Conservation (phyloP, 2,329 filamentous ascomycete genomes). For the Triangularia verruculosa region DNA sequence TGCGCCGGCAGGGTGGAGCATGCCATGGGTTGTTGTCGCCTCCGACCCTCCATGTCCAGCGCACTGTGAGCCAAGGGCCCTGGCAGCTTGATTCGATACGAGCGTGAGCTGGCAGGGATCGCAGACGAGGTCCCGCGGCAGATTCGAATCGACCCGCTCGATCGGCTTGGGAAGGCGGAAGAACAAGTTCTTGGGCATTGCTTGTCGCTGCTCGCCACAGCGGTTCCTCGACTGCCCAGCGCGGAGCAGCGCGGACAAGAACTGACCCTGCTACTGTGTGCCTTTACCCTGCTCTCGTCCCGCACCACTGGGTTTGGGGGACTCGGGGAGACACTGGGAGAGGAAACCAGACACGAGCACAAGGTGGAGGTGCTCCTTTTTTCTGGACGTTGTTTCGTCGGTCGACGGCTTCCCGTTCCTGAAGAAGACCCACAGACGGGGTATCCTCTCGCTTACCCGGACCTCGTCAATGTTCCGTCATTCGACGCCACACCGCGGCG, state of each 20-base stretch:
- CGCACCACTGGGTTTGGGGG: neutral
- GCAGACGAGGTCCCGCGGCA: neutral
- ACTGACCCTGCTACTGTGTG: no score
- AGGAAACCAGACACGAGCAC: no score
- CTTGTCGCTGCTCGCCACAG: neutral
- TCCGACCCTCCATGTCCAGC: neutral
- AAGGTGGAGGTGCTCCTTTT: no score
- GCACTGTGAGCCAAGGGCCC: neutral
- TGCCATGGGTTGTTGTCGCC: neutral
- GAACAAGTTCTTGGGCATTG: neutral
- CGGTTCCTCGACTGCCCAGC: neutral
- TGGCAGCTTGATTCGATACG: slow-evolving; percentile 14
- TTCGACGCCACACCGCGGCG: neutral
- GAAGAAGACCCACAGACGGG: neutral
- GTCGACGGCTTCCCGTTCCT: neutral
- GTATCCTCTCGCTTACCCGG: neutral
- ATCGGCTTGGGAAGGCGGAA: slow-evolving; percentile 8
- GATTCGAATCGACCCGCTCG: slow-evolving; percentile 9
- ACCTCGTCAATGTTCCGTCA: neutral
- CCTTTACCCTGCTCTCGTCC: neutral
- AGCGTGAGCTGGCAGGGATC: slow-evolving; percentile 10
- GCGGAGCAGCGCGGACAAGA: slow-evolving; percentile 1
- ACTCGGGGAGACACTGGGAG: no score
- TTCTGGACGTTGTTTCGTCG: neutral
- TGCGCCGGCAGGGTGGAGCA: slow-evolving; percentile 5